Evolutionary conservation across 768 basidiomycete genomes (phyloP), one percentile per base, ranked within the genome.

Genomic region (Psilocybe tampanensis): DNA sequence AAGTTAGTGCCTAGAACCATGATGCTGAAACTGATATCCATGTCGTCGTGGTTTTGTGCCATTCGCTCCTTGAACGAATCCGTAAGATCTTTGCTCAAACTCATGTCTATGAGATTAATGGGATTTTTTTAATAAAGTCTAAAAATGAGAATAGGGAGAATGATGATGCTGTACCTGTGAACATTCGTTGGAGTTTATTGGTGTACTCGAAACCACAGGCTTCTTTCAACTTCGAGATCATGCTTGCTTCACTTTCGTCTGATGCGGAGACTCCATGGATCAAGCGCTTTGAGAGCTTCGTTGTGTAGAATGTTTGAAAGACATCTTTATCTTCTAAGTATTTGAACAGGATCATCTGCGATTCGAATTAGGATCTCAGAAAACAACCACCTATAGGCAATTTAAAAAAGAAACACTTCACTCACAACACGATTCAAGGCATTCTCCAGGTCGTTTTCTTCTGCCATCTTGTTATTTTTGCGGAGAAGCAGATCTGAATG

Each of bases 261-360:
- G 96, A 98, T 2, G 95, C 94, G 11, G 95, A 98, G 22, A 92
- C 87, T 21, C 87, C 86, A 60, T 93, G 89, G 62, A 99, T 95
- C 41, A 99, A 86, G 60, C 97, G 94, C 70, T 94, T 93, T 48
- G 94, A 95, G 29, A 99, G 78, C 74, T 95, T 96, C 63, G 94
- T 97, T 24, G 91, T 92, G 78, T 99, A 99, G 82, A 97, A 99
- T 17, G 92, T 93, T 72, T 98, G 95, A 89, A 98, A 99, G 15
- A 98, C 95, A 63, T 99, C 97, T 79, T 98, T 98, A 79, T 99
- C 96, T 71, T 97, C 95, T 64, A 99, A 89, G 71, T 98, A 98
- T 73, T 96, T 96, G 90, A 99, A 99, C 52, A 98, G 78, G 26
- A 95, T 81, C 97, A 99, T 98, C 97, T 99, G 67, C 2, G 60